Conservation (phyloP, 2,329 filamentous ascomycete species). For the Pseudocercospora ulei region DNA sequence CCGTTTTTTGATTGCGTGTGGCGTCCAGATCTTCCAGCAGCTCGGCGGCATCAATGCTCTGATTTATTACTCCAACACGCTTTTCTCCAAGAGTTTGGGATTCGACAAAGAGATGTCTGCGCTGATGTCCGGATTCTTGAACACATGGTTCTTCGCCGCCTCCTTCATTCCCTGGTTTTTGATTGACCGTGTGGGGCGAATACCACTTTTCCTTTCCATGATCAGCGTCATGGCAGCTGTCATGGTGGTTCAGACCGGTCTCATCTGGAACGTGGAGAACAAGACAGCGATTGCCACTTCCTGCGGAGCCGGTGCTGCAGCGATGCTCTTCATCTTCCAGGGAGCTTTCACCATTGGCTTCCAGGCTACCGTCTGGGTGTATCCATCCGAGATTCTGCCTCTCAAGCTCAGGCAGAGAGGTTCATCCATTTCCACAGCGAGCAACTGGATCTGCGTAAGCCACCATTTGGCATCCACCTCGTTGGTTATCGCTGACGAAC, state of each 20-base stretch:
- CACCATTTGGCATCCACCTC: not conserved
- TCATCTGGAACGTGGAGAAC: conserved; percentile 33
- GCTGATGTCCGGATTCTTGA: conserved; percentile 31
- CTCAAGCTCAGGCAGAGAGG: conserved; percentile 30
- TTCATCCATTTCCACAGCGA: conserved; percentile 30
- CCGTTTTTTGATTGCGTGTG: conserved; percentile 29
- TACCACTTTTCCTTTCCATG: conserved; percentile 31
- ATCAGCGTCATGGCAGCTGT: conserved; percentile 46
- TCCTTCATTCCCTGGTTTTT: conserved; percentile 43
- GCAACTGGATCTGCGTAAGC: conserved; percentile 29
- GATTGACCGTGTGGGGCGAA: conserved; percentile 31
- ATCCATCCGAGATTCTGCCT: conserved; percentile 52
- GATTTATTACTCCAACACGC: conserved; percentile 29
- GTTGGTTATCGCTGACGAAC: not conserved
- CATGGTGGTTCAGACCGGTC: conserved; percentile 52
- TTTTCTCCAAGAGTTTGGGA: conserved; percentile 28
- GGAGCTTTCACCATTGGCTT: conserved; percentile 52
- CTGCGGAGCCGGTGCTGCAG: conserved; percentile 34
- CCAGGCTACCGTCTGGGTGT: conserved; percentile 54
- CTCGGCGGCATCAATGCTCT: conserved; percentile 30
- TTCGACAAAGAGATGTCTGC: conserved; percentile 25
- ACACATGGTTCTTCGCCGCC: conserved; percentile 46
- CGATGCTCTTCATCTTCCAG: conserved; percentile 55
- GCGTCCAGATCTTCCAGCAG: conserved; percentile 28
- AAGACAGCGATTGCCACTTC: conserved; percentile 25